A percentile compares a stretch with the other conserved stretches of the same genome.
Evolutionary conservation across 495 filamentous ascomycete genomes (phyloP).

Genomic region (Tuber microsphaerosporum): DNA sequence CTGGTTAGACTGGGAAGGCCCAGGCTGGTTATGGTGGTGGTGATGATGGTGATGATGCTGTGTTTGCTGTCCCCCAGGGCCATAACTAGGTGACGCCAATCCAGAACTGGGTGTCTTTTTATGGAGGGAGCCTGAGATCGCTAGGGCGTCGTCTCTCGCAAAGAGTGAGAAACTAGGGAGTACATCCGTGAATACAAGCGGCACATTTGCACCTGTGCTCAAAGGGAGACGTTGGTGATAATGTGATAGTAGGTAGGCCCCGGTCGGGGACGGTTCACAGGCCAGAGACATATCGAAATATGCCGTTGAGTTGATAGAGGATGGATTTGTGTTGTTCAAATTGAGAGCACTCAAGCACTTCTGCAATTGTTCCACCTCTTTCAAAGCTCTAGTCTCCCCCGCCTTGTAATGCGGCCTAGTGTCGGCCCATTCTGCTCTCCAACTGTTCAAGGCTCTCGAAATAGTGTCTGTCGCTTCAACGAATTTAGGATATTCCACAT

Average conservation of each 20-base stretch:
- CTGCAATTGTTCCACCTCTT: slow-evolving; percentile 39
- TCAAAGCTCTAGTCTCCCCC: slow-evolving; percentile 2
- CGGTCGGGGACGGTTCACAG: slow-evolving; percentile 40
- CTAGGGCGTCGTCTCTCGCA: slow-evolving; percentile 40
- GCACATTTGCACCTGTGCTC: slow-evolving; percentile 41
- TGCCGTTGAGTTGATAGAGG: slow-evolving; percentile 33
- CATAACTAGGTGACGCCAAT: slow-evolving; percentile 36
- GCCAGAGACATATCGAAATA: slow-evolving; percentile 41
- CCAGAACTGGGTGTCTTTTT: slow-evolving; percentile 42
- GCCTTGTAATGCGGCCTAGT: slow-evolving; percentile 3
- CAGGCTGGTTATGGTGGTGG: slow-evolving; percentile 14
- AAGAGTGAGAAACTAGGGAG: slow-evolving; percentile 41
- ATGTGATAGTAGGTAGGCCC: slow-evolving; percentile 40
- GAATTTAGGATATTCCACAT: slow-evolving; percentile 39
- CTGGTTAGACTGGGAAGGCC: slow-evolving; percentile 27
- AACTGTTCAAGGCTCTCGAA: slow-evolving; percentile 28
- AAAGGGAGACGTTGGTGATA: slow-evolving; percentile 41
- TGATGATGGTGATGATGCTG: slow-evolving; percentile 13
- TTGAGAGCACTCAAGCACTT: slow-evolving; percentile 36
- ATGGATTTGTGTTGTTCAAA: slow-evolving; percentile 36
- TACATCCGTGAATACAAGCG: slow-evolving; percentile 40
- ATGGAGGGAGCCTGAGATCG: slow-evolving; percentile 39
- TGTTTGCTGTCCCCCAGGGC: slow-evolving; percentile 25
- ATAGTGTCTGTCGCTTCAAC: slow-evolving; percentile 33
- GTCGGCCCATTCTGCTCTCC: slow-evolving; percentile 33